A percentile compares a stretch with the other conserved stretches of the same genome.
Evolutionary conservation across 73 alveolate species (phyloP).

Genomic region (Paramecium pentaurelia): DNA sequence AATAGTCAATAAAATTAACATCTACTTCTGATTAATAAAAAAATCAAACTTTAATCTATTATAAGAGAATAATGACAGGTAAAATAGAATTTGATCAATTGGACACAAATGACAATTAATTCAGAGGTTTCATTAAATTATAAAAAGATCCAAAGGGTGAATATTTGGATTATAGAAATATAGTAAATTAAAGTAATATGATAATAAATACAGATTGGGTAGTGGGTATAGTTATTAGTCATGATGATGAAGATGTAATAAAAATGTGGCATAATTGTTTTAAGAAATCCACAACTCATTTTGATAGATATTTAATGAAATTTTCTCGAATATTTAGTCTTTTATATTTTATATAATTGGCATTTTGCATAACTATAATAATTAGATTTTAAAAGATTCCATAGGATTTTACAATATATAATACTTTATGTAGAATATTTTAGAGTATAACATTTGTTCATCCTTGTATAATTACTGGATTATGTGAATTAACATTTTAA

Average conservation of each 20-base stretch:
- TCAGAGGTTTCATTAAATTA: conserved; percentile 36
- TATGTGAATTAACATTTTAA: not conserved
- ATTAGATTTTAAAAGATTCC: not conserved
- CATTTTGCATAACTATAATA: not conserved
- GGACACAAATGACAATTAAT: not conserved
- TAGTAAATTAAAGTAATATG: not conserved
- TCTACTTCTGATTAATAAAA: conserved; percentile 7
- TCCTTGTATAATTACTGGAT: conserved; percentile 4
- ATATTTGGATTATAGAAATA: conserved; percentile 1
- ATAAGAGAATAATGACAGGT: conserved; percentile 27
- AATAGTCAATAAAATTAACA: conserved; percentile 11
- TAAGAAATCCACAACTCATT: not conserved
- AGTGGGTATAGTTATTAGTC: conserved; percentile 1
- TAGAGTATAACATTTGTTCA: conserved; percentile 22
- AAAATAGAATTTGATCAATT: conserved; percentile 12
- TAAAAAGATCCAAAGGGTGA: conserved; percentile 52
- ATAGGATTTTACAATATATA: not conserved
- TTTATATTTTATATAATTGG: not conserved
- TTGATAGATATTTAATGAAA: conserved; percentile 25
- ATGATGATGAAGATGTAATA: conserved; percentile 14
- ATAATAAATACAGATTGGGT: conserved; percentile 42
- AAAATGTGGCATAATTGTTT: conserved; percentile 24
- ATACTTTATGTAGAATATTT: not conserved
- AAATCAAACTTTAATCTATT: not conserved
- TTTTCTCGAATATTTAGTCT: not conserved